phyloP scores from a whole-genome alignment of 2,329 filamentous ascomycete genomes.

The Botrytis pseudocinerea region DNA sequence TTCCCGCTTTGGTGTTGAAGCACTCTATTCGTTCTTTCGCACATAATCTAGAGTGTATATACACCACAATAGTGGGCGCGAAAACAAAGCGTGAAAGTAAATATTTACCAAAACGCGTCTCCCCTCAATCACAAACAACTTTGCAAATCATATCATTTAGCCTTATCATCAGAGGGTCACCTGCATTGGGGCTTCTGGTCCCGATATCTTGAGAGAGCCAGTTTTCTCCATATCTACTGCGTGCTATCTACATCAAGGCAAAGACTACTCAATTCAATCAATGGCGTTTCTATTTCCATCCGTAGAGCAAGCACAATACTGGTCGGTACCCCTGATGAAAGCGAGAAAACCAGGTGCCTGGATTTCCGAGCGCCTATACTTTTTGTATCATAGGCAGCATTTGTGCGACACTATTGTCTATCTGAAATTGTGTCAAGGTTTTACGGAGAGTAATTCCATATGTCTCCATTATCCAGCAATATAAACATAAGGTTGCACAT shows the following conservation, averaged over 20 bases:
- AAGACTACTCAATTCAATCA: neutral
- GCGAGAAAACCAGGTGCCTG: neutral
- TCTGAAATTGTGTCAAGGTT: neutral
- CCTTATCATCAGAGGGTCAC: neutral
- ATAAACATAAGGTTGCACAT: neutral
- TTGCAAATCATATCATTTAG: neutral
- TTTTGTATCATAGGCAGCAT: neutral
- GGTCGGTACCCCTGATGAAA: slow-evolving; percentile 12
- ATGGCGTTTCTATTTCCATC: neutral
- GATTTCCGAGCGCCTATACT: slow-evolving; percentile 18
- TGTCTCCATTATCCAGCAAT: neutral
- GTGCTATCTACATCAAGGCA: neutral
- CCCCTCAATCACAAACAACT: neutral
- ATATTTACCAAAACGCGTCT: slow-evolving; percentile 24
- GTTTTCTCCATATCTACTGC: neutral
- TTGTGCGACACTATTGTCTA: neutral
- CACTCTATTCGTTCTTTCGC: neutral
- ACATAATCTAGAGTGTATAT: too few relatives aligned
- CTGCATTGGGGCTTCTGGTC: neutral
- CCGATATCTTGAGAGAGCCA: neutral
- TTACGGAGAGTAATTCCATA: neutral
- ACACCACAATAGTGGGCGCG: neutral
- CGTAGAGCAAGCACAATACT: neutral
- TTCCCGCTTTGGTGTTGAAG: slow-evolving; percentile 3
- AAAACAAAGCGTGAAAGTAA: slow-evolving; percentile 18